These are phyloP conservation scores for Paxillus involutus DNA, from an alignment of 768 basidiomycete species.

Conservation along the genomic window DNA sequence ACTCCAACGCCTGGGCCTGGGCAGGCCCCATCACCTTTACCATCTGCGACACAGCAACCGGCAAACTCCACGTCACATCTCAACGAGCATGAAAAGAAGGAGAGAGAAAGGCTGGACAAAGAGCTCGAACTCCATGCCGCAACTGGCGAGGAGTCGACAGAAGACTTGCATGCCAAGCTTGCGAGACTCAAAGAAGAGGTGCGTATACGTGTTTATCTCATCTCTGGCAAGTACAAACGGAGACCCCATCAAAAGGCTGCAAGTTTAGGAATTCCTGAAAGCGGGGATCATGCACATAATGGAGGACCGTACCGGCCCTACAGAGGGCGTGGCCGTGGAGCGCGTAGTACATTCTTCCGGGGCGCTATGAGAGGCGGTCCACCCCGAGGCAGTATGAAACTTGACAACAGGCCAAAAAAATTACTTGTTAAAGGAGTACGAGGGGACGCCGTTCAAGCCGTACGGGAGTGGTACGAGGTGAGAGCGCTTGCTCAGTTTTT, in stretches of 20 bases:
- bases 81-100: slow-evolving; percentile 51
- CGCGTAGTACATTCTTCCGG: slow-evolving; percentile 57
- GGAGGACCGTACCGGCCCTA: slow-evolving; percentile 58
- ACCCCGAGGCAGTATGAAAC: slow-evolving; percentile 74
- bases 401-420: slow-evolving; percentile 87
- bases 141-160: slow-evolving; percentile 50
- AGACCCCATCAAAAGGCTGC: slow-evolving; percentile 51
- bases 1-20: slow-evolving; percentile 29
- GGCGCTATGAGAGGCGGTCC: slow-evolving; percentile 64
- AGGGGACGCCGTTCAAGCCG: slow-evolving; percentile 52
- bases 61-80: slow-evolving; percentile 26
- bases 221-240: slow-evolving; percentile 7
- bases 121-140: slow-evolving; percentile 71
- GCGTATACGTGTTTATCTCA: slow-evolving; percentile 20
- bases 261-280: slow-evolving; percentile 66
- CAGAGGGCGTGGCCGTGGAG: slow-evolving; percentile 65
- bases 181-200: slow-evolving; percentile 82
- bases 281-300: slow-evolving; percentile 34
- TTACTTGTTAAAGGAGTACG: slow-evolving; percentile 70
- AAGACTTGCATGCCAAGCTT: slow-evolving; percentile 71
- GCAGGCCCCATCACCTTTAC: slow-evolving; percentile 27
- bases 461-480: slow-evolving; percentile 87
- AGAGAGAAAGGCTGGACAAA: slow-evolving; percentile 72
- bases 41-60: slow-evolving; percentile 23
- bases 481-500: slow-evolving; percentile 2